Conservation (phyloP, 2,329 filamentous ascomycete species). For the Lithohypha guttulata region DNA sequence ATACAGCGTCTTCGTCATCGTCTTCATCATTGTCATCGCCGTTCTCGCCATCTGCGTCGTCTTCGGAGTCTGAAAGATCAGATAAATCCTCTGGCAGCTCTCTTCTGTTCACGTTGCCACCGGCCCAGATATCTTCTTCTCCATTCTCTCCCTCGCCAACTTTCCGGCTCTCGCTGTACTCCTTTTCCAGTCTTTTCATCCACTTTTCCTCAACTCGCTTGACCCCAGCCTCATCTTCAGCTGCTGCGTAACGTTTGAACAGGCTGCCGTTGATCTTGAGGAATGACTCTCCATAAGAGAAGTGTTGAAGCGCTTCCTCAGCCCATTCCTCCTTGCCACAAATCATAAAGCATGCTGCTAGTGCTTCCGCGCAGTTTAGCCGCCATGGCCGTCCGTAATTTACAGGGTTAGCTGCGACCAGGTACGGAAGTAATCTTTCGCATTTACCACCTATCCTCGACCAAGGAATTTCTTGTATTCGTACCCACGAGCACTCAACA, state of each 20-base stretch:
- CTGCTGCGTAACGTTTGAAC: slow-evolving; percentile 74
- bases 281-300: slow-evolving; percentile 81
- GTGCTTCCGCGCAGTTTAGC: slow-evolving; percentile 87
- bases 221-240: slow-evolving; percentile 66
- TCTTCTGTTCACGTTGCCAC: slow-evolving; percentile 72
- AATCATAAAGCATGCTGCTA: slow-evolving; percentile 86
- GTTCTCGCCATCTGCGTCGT: slow-evolving; percentile 37
- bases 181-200: slow-evolving; percentile 79
- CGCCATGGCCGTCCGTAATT: slow-evolving; percentile 96
- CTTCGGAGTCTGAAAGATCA: slow-evolving; percentile 31
- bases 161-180: slow-evolving; percentile 69
- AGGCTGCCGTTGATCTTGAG: slow-evolving; percentile 79
- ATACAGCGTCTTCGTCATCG: slow-evolving; percentile 35
- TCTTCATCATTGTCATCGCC: slow-evolving; percentile 37
- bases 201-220: slow-evolving; percentile 79
- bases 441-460: slow-evolving; percentile 84
- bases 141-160: slow-evolving; percentile 39
- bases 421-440: slow-evolving; percentile 80
- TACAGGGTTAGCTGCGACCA: slow-evolving; percentile 91
- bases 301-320: slow-evolving; percentile 66
- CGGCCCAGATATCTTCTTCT: slow-evolving; percentile 70
- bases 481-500: slow-evolving; percentile 94
- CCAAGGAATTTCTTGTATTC: slow-evolving; percentile 85
- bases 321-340: slow-evolving; percentile 91
- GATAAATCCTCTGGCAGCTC: slow-evolving; percentile 36